A percentile compares a stretch with the other conserved stretches of the same genome.
These are phyloP conservation scores for Russula compacta DNA, from an alignment of 768 basidiomycete genomes.

Conservation along the genomic window DNA sequence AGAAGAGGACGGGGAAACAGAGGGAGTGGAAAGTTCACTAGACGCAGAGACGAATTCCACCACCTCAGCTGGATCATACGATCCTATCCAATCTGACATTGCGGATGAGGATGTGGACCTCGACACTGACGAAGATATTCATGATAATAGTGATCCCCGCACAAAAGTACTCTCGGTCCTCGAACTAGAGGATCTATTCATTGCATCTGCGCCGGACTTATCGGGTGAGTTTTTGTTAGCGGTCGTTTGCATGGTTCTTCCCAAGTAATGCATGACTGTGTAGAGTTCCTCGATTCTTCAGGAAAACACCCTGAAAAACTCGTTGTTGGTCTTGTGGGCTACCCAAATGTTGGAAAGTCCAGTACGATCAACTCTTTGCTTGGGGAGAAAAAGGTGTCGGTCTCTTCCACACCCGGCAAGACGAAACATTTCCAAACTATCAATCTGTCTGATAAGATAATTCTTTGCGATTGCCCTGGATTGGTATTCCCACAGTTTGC, in stretches of 20 bases:
- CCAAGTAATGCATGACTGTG: not conserved
- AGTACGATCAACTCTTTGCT: slow-evolving; percentile 95
- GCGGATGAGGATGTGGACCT: slow-evolving; percentile 34
- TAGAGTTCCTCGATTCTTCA: slow-evolving; percentile 52
- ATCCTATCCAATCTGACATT: slow-evolving; percentile 13
- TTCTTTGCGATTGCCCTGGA: slow-evolving; percentile 96
- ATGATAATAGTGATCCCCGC: slow-evolving; percentile 49
- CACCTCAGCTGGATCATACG: slow-evolving; percentile 22
- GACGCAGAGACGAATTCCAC: slow-evolving; percentile 28
- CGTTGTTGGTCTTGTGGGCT: slow-evolving; percentile 87
- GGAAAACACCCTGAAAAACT: slow-evolving; percentile 56
- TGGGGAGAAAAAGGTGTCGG: slow-evolving; percentile 96
- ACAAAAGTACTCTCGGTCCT: slow-evolving; percentile 74
- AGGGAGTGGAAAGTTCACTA: slow-evolving; percentile 20
- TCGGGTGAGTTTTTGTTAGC: slow-evolving; percentile 35
- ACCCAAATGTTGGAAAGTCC: slow-evolving; percentile 98
- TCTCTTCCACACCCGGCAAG: slow-evolving; percentile 95
- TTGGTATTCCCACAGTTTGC: slow-evolving; percentile 98
- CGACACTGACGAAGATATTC: slow-evolving; percentile 44
- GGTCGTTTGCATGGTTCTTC: not conserved
- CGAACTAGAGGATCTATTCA: slow-evolving; percentile 81
- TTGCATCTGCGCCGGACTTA: slow-evolving; percentile 60
- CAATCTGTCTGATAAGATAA: slow-evolving; percentile 76
- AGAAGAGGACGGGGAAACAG: slow-evolving; percentile 25
- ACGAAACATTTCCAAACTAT: slow-evolving; percentile 99